phyloP scores from a whole-genome alignment of 2,329 filamentous ascomycete genomes.

The Claviceps lovelessii region DNA sequence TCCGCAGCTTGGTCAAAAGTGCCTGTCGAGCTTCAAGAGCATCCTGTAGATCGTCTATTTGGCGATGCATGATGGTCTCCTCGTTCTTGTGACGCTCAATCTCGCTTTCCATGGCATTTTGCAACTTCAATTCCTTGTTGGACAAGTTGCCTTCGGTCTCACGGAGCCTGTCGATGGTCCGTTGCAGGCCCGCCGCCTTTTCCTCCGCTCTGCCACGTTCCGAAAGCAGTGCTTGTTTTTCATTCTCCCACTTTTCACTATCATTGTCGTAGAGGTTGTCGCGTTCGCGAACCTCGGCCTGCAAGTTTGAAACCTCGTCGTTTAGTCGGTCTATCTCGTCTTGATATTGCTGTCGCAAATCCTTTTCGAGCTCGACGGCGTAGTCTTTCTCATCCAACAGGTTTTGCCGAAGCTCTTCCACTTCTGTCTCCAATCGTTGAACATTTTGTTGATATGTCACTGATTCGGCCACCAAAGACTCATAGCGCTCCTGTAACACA shows the following conservation, averaged over 20 bases:
- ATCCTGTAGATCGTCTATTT: slow-evolving; percentile 59
- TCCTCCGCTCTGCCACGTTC: slow-evolving; percentile 55
- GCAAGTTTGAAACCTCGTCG: slow-evolving; percentile 46
- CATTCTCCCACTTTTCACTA: slow-evolving; percentile 57
- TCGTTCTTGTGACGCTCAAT: slow-evolving; percentile 57
- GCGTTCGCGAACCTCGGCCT: slow-evolving; percentile 52
- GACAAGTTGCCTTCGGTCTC: slow-evolving; percentile 53
- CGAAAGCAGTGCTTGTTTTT: slow-evolving; percentile 46
- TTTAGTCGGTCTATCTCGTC: slow-evolving; percentile 37
- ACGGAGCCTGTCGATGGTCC: slow-evolving; percentile 55
- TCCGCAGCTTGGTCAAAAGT: slow-evolving; percentile 49
- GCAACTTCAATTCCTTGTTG: slow-evolving; percentile 51
- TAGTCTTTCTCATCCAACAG: slow-evolving; percentile 42
- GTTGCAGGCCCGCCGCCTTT: slow-evolving; percentile 51
- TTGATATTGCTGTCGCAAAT: slow-evolving; percentile 32
- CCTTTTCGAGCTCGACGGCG: slow-evolving; percentile 44
- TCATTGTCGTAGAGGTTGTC: slow-evolving; percentile 58
- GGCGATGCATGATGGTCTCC: slow-evolving; percentile 53
- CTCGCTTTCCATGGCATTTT: slow-evolving; percentile 56
- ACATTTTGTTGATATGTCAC: slow-evolving; percentile 52
- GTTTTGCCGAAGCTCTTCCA: slow-evolving; percentile 32
- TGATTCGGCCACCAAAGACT: slow-evolving; percentile 52
- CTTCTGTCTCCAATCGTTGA: slow-evolving; percentile 30
- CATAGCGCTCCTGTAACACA: slow-evolving; percentile 53
- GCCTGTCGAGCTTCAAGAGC: slow-evolving; percentile 54